Evolutionary conservation across 805 yeast species (phyloP).

Genomic region (Yarrowia sp.): DNA sequence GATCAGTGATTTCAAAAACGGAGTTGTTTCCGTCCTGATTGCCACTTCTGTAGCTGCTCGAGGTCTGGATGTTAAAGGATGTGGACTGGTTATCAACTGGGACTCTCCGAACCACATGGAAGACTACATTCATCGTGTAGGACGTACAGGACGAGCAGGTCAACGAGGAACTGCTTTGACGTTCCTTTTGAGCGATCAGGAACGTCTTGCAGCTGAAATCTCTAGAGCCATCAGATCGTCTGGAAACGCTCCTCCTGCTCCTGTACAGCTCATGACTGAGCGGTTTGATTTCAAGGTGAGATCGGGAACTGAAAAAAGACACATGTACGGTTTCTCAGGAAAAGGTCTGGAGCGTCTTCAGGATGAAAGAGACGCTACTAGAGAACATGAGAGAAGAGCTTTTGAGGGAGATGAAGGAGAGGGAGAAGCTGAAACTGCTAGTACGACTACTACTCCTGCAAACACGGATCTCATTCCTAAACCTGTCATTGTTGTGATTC

Average conservation of each 20-base stretch:
- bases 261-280: slow-evolving; percentile 51
- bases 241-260: slow-evolving; percentile 53
- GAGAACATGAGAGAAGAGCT: slow-evolving; percentile 50
- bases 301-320: slow-evolving; percentile 59
- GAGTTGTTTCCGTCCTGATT: slow-evolving; percentile 59
- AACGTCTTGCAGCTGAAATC: slow-evolving; percentile 63
- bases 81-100: slow-evolving; percentile 76
- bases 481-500: slow-evolving; percentile 44
- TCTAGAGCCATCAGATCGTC: slow-evolving; percentile 64
- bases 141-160: slow-evolving; percentile 94
- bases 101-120: slow-evolving; percentile 87
- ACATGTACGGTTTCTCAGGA: slow-evolving; percentile 84
- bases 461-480: slow-evolving; percentile 10
- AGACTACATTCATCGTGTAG: slow-evolving; percentile 94
- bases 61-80: slow-evolving; percentile 88
- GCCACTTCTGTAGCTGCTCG: slow-evolving; percentile 96
- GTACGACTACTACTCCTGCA: slow-evolving; percentile 33
- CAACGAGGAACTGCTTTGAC: slow-evolving; percentile 72
- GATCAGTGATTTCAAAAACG: slow-evolving; percentile 63
- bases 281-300: slow-evolving; percentile 60
- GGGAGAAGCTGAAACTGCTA: slow-evolving; percentile 35
- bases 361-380: slow-evolving; percentile 52
- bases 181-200: slow-evolving; percentile 61
- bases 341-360: slow-evolving; percentile 81
- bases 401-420: slow-evolving; percentile 45